phyloP scores from a whole-genome alignment of 2,329 filamentous ascomycete genomes.

The Paraphaeosphaeria minitans region DNA sequence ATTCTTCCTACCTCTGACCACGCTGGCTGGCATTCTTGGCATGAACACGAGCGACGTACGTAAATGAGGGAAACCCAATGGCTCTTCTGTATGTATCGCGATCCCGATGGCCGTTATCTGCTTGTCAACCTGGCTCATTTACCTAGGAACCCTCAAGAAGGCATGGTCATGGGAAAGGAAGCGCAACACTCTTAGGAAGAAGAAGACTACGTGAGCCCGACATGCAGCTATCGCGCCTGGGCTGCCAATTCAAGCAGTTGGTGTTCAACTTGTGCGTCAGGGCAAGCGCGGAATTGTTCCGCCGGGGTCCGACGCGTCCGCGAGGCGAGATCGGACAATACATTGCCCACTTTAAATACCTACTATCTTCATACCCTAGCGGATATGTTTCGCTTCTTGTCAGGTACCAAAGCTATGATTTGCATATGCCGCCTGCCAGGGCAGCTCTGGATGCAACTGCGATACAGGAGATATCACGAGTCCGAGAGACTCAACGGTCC shows the following conservation, averaged over 20 bases:
- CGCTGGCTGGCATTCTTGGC: not conserved
- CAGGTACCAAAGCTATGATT: not conserved
- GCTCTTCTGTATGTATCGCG: not conserved
- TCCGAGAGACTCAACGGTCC: not conserved
- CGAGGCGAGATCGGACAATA: not conserved
- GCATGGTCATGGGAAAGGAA: constrained; percentile 4
- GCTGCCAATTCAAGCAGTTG: not conserved
- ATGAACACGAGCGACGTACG: not conserved
- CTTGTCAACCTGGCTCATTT: constrained; percentile 8
- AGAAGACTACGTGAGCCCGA: not conserved
- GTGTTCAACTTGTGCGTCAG: not conserved
- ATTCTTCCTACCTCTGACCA: not conserved
- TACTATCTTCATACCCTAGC: not conserved
- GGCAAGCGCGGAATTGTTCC: not conserved
- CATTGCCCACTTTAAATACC: not conserved
- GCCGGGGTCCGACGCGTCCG: not conserved
- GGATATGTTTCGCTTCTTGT: not conserved
- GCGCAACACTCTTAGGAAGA: not conserved
- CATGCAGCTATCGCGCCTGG: not conserved
- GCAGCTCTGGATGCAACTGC: not conserved
- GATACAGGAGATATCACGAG: not conserved
- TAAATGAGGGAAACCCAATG: not conserved
- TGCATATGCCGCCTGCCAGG: not conserved
- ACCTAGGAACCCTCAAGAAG: constrained; percentile 10
- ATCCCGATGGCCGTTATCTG: not conserved